Conservation (phyloP, 306 rosid genomes). For the Parietaria judaica region DNA sequence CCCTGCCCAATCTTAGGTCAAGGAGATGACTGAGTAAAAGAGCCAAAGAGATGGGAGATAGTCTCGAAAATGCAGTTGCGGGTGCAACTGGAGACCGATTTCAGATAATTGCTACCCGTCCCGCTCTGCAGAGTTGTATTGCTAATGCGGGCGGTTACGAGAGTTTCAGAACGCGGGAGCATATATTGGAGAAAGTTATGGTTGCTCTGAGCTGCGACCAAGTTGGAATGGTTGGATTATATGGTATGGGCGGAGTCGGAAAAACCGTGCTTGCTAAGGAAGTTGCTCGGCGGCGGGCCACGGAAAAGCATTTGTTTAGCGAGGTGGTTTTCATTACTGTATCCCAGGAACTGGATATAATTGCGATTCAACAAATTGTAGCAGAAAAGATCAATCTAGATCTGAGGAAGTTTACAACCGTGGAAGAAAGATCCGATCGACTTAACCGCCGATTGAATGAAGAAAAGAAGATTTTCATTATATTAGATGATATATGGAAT, state of each 20-base stretch:
- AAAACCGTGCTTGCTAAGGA: neutral
- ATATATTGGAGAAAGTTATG: neutral
- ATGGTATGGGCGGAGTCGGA: neutral
- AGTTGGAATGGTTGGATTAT: neutral
- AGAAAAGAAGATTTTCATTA: neutral
- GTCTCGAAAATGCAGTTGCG: neutral
- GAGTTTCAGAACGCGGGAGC: slow-evolving; percentile 2
- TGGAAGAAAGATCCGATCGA: neutral
- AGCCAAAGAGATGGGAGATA: neutral
- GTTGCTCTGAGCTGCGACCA: neutral
- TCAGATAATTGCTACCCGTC: neutral
- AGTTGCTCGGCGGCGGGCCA: neutral
- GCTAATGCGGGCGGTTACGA: neutral
- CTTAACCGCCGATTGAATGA: neutral
- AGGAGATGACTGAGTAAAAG: neutral
- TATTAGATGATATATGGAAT: neutral
- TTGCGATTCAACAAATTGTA: neutral
- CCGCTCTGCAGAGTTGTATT: neutral
- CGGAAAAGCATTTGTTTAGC: neutral
- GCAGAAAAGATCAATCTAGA: neutral
- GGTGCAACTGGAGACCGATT: neutral
- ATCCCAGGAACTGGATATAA: neutral
- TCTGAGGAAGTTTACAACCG: neutral
- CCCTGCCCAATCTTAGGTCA: neutral
- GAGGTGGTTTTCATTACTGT: neutral